Evolutionary conservation across 306 rosid genomes (phyloP).

Genomic region (Corylus avellana): DNA sequence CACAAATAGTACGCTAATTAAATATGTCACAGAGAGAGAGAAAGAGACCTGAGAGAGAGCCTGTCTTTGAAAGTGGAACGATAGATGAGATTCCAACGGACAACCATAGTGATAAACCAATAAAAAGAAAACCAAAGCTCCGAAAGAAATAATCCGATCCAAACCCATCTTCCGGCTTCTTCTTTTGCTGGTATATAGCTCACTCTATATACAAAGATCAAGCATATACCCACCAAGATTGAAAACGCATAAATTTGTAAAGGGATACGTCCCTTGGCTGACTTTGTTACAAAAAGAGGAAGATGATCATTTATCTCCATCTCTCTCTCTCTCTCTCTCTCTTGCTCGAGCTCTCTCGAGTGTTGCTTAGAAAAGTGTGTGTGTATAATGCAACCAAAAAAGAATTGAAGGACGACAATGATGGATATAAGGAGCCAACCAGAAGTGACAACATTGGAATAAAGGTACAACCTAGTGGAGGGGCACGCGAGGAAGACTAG

Average conservation of each 20-base stretch:
- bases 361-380: neutral
- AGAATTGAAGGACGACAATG: too few relatives aligned
- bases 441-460: too few relatives aligned
- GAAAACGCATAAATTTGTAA: slow-evolving; percentile 49
- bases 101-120: slow-evolving; percentile 1
- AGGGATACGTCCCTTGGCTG: slow-evolving; percentile 34
- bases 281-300: slow-evolving; percentile 12
- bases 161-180: slow-evolving; percentile 8
- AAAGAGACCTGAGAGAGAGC: slow-evolving; percentile 1
- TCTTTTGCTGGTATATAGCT: neutral
- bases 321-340: neutral
- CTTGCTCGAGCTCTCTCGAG: neutral
- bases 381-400: too few relatives aligned
- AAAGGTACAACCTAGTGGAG: too few relatives aligned
- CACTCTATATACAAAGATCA: slow-evolving; percentile 44
- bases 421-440: too few relatives aligned
- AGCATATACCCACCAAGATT: slow-evolving; percentile 52
- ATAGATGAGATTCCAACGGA: slow-evolving; percentile 2
- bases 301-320: neutral
- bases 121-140: slow-evolving; percentile 13
- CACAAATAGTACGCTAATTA: too few relatives aligned
- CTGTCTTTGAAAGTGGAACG: slow-evolving; percentile 17
- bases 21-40: neutral
- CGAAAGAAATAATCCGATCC: slow-evolving; percentile 9
- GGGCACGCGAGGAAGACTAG: too few relatives aligned